Base-by-base conservation (phyloP, 192 early-diverging fungal species). In the Gamsiella multidivaricata region DNA sequence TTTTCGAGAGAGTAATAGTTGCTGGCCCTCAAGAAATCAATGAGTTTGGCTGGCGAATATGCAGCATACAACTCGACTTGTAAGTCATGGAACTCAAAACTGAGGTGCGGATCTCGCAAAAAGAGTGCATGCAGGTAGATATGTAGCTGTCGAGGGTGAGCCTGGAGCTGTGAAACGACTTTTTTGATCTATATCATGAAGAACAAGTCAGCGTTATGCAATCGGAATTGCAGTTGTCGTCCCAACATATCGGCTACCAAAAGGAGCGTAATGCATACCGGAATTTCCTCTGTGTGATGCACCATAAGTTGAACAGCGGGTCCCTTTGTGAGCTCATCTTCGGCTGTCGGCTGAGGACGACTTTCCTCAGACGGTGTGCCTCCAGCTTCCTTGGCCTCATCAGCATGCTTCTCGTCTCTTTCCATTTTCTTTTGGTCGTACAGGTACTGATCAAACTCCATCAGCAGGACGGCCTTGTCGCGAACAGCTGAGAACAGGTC, bases 121-220 rank as follows among this genome's bases (percentile, higher is more conserved):
- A 93, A 95, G n/a, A 98, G 82, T 2, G 95, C 92, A 78, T 99
- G 96, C 68, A 99, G 76, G 82, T 97, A 99, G 9, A 95, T 87
- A 61, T 97, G 93, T 28, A 98, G 71, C 37, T 87, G 93, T 55
- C 88, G 70, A 3, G 84, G 84, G 32, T 85, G 65, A 4, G 32
- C 33, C 17, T 80, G 71, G 39, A 99, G 86, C 70, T 94, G 90
- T 20, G 86, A 79, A 8, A 98, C 96, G 2, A 92, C 91, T 25
- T 66, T 73, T 28, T 80, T 64, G 26, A 88, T 81, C 88, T 90
- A 67, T 18, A 50, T 22, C 14, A 46, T n/a, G n/a, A n/a, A n/a
- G n/a, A n/a, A n/a, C n/a, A n/a, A n/a, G n/a, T n/a, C n/a, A n/a
- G n/a, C n/a, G n/a, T n/a, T n/a, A n/a, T n/a, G n/a, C n/a, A n/a